Evolutionary conservation across 108 stramenopile species (phyloP).

Genomic region (Fistulifera pelliculosa): DNA sequence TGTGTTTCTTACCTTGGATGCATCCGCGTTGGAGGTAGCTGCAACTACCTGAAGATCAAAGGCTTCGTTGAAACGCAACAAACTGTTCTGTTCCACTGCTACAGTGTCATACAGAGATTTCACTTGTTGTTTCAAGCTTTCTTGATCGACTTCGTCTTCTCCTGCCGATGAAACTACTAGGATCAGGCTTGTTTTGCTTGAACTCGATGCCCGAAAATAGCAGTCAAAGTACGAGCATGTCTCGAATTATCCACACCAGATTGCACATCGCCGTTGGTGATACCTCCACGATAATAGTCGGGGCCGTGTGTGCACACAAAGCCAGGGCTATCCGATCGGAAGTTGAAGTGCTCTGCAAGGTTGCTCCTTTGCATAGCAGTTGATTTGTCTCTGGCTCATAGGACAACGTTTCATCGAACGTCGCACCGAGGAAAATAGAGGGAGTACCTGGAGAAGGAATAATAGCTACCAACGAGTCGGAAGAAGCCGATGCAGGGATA

Average conservation of each 20-base stretch:
- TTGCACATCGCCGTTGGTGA: conserved; percentile 66
- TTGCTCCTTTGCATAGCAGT: conserved; percentile 42
- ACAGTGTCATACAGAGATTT: conserved; percentile 54
- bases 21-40: conserved; percentile 37
- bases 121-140: conserved; percentile 23
- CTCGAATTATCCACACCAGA: conserved; percentile 51
- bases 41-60: conserved; percentile 39
- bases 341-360: conserved; percentile 29
- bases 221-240: conserved; percentile 66
- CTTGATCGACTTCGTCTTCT: conserved; percentile 20
- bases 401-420: background rate
- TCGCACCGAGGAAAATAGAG: background rate
- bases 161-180: conserved; percentile 43
- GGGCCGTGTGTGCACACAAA: conserved; percentile 39
- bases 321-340: conserved; percentile 43
- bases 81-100: conserved; percentile 26
- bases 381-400: background rate
- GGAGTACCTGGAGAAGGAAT: conserved; percentile 58
- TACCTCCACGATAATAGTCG: conserved; percentile 49
- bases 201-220: conserved; percentile 45
- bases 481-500: too few relatives aligned
- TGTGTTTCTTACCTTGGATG: conserved; percentile 21
- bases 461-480: conserved; percentile 34
- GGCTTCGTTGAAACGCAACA: conserved; percentile 28
- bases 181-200: conserved; percentile 16